Evolutionary conservation across 2,329 filamentous ascomycete genomes (phyloP), one percentile per base, ranked within the genome.

Genomic region (Didymella keratinophila): DNA sequence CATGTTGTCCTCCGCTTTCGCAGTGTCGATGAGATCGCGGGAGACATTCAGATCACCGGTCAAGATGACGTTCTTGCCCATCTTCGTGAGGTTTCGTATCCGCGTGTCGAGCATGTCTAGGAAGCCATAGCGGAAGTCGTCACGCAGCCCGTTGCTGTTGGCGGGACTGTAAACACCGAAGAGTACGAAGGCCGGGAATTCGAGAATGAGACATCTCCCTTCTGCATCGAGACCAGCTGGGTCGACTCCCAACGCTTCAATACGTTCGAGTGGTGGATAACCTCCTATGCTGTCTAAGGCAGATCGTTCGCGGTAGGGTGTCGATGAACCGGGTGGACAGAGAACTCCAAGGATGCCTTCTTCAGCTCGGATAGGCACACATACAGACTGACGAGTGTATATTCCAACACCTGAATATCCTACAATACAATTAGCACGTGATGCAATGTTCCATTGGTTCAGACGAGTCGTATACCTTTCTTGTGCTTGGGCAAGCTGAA

Each of bases 341-440:
- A 97, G 84, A 5, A 92, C 81, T 16, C 95, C 95, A 0, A 92
- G 89, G 52, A 99, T 83, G n/a, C 95, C 95, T 80, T 98, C 94
- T 78, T 99, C 95, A 3, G 93, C 94, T 60, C 89, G 87, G 25
- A 97, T 91, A 0, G 95, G 95, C 3, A 88, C 86, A 76, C 95
- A 98, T 34, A 86, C 89, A 4, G 90, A 84, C 72, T 91, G 95
- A n/a, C 92, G 87, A 1, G 93, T 97, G 78, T 97, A 99, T 34
- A 99, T 92, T 3, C 90, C 95, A 2, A 99, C 94, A 2, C 95
- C 95, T 25, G 94, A 96, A 74, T 98, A 99, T 23, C 95, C 93
- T 96, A 39, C 36, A 46, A 43, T 30, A 46, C 10, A 10, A 36
- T 69, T 23, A 68, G 60, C 51, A 65, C 37, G 49, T 62, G 59